These are phyloP conservation scores for Ganoderma boninense DNA, from an alignment of 1,284 basidiomycete species.

Conservation along the genomic window DNA sequence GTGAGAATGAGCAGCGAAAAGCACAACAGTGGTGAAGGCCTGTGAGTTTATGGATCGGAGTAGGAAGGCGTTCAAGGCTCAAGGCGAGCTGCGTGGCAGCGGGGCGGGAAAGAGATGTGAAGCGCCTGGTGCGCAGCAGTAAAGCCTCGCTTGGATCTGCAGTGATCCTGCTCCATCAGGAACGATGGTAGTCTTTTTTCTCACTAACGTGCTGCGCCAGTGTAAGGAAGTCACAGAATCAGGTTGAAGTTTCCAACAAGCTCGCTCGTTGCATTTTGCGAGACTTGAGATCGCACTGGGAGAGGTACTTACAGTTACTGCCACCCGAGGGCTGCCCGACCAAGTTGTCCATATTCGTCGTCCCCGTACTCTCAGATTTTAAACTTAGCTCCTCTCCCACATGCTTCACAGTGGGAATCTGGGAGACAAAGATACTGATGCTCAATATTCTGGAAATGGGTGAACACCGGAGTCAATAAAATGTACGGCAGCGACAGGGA, in stretches of 20 bases:
- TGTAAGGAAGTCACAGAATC: not conserved
- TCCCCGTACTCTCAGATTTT: not conserved
- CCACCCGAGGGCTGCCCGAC: not conserved
- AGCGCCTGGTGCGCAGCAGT: slow-evolving; percentile 1
- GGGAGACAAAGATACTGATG: not conserved
- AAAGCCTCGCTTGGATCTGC: not conserved
- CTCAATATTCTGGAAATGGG: not conserved
- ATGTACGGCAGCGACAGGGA: not conserved
- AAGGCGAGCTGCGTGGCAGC: not conserved
- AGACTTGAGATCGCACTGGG: not conserved
- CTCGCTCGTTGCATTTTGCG: not conserved
- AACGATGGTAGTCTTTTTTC: not conserved
- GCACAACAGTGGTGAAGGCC: not conserved
- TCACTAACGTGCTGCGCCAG: not conserved
- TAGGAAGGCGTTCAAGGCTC: not conserved
- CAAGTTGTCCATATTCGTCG: not conserved
- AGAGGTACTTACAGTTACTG: not conserved
- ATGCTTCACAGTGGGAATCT: not conserved
- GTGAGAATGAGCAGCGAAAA: not conserved
- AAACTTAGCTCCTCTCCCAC: not conserved
- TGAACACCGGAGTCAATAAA: not conserved
- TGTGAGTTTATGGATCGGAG: not conserved
- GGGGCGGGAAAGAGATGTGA: not conserved
- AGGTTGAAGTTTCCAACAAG: not conserved
- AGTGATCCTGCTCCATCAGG: not conserved